Percentiles rank a stretch among this genome's conserved stretches.
Evolutionary conservation across 495 filamentous ascomycete species (phyloP).

Genomic region (Podospora australis): DNA sequence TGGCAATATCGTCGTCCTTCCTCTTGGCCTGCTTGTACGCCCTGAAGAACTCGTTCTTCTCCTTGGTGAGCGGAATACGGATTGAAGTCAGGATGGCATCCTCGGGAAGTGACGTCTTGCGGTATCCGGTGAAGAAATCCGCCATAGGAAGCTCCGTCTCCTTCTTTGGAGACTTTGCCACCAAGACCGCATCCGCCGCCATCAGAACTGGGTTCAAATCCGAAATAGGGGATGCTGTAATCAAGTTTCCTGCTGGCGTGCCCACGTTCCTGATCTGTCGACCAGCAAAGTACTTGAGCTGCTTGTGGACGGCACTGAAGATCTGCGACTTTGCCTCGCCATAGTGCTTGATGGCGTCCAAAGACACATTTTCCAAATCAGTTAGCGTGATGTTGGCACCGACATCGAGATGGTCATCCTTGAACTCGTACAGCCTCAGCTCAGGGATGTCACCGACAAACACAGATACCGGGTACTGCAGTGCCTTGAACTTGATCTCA

Average conservation of each 20-base stretch:
- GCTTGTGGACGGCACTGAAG: slow-evolving; percentile 67
- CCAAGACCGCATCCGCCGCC: slow-evolving; percentile 70
- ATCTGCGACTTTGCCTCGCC: slow-evolving; percentile 64
- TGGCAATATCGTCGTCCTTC: slow-evolving; percentile 96
- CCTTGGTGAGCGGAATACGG: slow-evolving; percentile 67
- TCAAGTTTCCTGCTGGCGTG: slow-evolving; percentile 90
- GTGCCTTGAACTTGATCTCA: slow-evolving; percentile 94
- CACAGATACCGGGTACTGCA: slow-evolving; percentile 83
- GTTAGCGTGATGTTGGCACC: slow-evolving; percentile 90
- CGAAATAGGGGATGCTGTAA: slow-evolving; percentile 92
- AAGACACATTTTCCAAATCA: slow-evolving; percentile 67
- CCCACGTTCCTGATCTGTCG: slow-evolving; percentile 95
- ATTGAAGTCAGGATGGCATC: slow-evolving; percentile 82
- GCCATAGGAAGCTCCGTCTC: slow-evolving; percentile 83
- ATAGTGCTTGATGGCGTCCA: slow-evolving; percentile 74
- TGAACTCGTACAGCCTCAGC: slow-evolving; percentile 68
- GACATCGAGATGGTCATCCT: slow-evolving; percentile 75
- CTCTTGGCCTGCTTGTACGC: slow-evolving; percentile 94
- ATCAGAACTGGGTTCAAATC: slow-evolving; percentile 95
- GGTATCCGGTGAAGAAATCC: slow-evolving; percentile 87
- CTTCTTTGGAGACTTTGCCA: slow-evolving; percentile 65
- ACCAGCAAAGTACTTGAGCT: slow-evolving; percentile 88
- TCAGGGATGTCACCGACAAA: slow-evolving; percentile 92
- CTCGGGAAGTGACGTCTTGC: slow-evolving; percentile 71
- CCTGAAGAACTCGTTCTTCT: slow-evolving; percentile 62